Conservation (phyloP, 2,329 filamentous ascomycete species). For the Podosphaera fusca region DNA sequence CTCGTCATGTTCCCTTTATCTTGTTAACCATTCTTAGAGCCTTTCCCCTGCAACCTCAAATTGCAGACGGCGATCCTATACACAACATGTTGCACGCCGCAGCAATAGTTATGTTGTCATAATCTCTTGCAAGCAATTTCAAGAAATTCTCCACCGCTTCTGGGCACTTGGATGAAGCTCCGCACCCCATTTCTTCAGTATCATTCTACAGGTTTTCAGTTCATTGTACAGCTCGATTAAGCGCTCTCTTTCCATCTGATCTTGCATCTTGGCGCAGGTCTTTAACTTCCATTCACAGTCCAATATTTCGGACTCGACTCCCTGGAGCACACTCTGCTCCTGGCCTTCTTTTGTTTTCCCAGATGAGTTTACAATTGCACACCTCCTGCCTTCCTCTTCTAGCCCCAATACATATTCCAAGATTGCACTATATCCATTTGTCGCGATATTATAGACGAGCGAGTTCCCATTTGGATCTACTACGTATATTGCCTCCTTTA, state of each 20-base stretch:
- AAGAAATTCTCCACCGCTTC: constrained; percentile 1
- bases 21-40: no score
- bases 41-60: no score
- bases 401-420: constrained; percentile 7
- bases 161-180: background rate
- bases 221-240: background rate
- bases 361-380: constrained; percentile 9
- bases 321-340: constrained; percentile 2
- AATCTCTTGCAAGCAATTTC: background rate
- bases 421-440: constrained; percentile 7
- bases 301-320: constrained; percentile 3
- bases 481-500: constrained; percentile 8
- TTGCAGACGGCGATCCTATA: no score
- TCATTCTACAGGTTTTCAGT: constrained; percentile 1
- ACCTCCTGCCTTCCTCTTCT: constrained; percentile 5
- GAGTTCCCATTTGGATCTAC: constrained; percentile 8
- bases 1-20: no score
- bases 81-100: no score
- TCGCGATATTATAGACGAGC: constrained; percentile 8
- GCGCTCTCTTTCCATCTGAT: background rate
- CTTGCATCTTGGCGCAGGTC: background rate
- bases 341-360: background rate
- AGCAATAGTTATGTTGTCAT: no score
- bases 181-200: background rate
- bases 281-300: constrained; percentile 1